Evolutionary conservation across 1,284 basidiomycete genomes (phyloP).

Genomic region (Melanopsichium pennsylvanicum): DNA sequence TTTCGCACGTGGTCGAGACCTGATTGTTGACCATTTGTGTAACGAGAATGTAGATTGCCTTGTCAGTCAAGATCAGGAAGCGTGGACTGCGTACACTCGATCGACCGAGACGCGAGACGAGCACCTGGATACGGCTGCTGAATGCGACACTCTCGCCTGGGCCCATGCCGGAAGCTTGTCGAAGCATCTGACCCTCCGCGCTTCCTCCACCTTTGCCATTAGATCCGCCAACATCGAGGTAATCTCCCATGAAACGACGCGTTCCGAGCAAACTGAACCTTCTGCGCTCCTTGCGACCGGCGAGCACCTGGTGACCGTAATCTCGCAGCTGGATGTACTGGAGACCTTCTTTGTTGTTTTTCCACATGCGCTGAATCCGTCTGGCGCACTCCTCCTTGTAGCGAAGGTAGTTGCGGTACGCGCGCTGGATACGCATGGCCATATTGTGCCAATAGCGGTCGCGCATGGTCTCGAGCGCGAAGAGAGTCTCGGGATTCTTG

Average conservation of each 20-base stretch:
- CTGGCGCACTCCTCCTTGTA: constrained; percentile 94
- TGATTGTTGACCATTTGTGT: constrained; percentile 71
- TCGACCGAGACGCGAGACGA: constrained; percentile 85
- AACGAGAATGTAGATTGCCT: constrained; percentile 85
- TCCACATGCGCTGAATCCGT: constrained; percentile 98
- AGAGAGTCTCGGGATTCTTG: constrained; percentile 98
- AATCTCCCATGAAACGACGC: constrained; percentile 95
- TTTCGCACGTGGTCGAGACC: constrained; percentile 75
- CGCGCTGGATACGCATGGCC: constrained; percentile 94
- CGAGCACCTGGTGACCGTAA: constrained; percentile 91
- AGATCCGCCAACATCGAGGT: constrained; percentile 83
- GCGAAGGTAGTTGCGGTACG: constrained; percentile 92
- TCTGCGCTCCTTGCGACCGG: constrained; percentile 89
- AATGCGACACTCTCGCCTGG: constrained; percentile 70
- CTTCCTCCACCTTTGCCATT: constrained; percentile 69
- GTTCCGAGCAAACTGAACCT: constrained; percentile 92
- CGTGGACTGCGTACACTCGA: constrained; percentile 92
- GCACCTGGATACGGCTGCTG: constrained; percentile 82
- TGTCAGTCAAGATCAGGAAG: constrained; percentile 86
- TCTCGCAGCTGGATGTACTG: constrained; percentile 88
- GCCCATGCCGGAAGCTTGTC: constrained; percentile 75
- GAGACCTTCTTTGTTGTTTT: constrained; percentile 92
- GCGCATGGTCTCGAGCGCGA: constrained; percentile 97
- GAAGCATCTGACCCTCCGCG: constrained; percentile 81
- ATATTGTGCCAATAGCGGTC: constrained; percentile 99